phyloP scores from a whole-genome alignment of 1,284 basidiomycete species.

The Puccinia hordei region DNA sequence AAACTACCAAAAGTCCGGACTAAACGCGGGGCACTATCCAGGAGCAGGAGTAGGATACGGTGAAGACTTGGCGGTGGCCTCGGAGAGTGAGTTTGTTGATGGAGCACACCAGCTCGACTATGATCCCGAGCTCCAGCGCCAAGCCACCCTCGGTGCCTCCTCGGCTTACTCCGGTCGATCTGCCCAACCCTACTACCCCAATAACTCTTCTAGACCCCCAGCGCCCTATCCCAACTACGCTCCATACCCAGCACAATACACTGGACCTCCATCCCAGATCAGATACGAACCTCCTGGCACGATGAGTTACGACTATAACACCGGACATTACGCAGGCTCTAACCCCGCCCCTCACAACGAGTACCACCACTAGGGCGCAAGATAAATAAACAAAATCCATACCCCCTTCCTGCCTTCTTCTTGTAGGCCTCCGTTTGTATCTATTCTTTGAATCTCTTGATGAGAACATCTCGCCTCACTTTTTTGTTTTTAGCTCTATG shows the following conservation, averaged over 20 bases:
- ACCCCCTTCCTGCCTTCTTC: no score
- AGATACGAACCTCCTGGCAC: no score
- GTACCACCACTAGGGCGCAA: no score
- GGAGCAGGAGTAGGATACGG: neutral
- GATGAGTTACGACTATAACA: no score
- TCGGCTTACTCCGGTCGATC: constrained; percentile 8
- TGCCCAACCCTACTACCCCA: neutral
- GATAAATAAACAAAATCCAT: no score
- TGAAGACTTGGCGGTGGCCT: neutral
- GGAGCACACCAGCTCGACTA: neutral
- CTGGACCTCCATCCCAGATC: no score
- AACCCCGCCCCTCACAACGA: no score
- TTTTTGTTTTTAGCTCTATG: no score
- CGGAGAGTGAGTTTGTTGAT: neutral
- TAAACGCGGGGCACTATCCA: neutral
- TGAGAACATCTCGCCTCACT: no score
- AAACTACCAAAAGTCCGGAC: neutral
- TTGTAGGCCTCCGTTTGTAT: no score
- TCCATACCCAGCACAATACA: neutral
- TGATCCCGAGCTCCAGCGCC: constrained; percentile 1
- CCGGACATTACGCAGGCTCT: no score
- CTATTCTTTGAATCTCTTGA: no score
- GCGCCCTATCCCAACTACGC: neutral
- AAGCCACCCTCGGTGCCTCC: neutral
- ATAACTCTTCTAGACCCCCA: neutral